Conservation (phyloP, 1,139 yeast species). For the Candida anutae region DNA sequence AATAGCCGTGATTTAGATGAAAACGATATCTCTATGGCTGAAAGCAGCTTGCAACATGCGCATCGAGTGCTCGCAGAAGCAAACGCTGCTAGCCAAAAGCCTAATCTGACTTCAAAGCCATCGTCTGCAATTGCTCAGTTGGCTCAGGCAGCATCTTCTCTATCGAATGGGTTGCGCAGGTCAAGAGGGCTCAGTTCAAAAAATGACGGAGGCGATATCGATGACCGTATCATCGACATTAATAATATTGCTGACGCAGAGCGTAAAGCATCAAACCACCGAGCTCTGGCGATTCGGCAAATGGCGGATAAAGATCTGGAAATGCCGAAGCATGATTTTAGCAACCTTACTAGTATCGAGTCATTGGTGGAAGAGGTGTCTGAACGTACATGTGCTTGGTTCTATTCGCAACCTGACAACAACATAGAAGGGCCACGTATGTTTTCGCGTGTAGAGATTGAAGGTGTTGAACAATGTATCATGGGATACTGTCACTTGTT, state of each 20-base stretch:
- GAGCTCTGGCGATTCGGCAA: no score
- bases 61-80: constrained; percentile 17
- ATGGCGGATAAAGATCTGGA: no score
- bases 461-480: constrained; percentile 66
- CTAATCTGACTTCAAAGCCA: constrained; percentile 9
- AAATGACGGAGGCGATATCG: not conserved
- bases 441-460: constrained; percentile 59
- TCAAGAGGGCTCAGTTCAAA: no score
- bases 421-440: constrained; percentile 30
- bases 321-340: constrained; percentile 15
- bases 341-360: constrained; percentile 24
- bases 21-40: constrained; percentile 3
- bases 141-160: constrained; percentile 24
- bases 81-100: constrained; percentile 15
- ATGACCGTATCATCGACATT: not conserved
- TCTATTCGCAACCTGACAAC: constrained; percentile 21
- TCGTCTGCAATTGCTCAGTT: constrained; percentile 22
- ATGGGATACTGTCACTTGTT: constrained; percentile 57
- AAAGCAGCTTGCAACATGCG: constrained; percentile 9
- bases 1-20: constrained; percentile 6
- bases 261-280: no score
- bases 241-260: no score
- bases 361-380: constrained; percentile 30
- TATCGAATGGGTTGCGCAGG: constrained; percentile 8
- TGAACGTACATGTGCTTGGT: constrained; percentile 31